phyloP scores from a whole-genome alignment of 768 basidiomycete species.

The Lentinula aciculospora region DNA sequence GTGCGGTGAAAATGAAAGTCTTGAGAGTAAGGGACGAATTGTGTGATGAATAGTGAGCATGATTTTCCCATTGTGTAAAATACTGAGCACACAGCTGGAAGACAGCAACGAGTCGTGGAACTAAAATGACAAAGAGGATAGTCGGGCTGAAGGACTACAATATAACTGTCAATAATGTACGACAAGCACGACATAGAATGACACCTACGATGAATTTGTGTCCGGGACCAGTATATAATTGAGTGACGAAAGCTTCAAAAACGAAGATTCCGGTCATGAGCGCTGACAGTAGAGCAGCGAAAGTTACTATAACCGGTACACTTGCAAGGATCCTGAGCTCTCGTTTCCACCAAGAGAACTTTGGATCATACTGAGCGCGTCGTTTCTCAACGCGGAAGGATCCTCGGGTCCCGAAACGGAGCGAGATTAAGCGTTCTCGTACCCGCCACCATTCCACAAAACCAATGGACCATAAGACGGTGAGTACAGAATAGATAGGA shows the following conservation, averaged over 20 bases:
- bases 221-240: conserved; percentile 86
- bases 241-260: conserved; percentile 86
- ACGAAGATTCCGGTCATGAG: conserved; percentile 80
- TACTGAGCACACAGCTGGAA: conserved; percentile 65
- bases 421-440: conserved; percentile 73
- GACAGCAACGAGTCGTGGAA: conserved; percentile 71
- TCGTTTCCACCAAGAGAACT: conserved; percentile 68
- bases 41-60: conserved; percentile 73
- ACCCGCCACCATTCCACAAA: conserved; percentile 95
- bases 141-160: conserved; percentile 76
- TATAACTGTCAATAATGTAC: neutral
- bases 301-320: conserved; percentile 68
- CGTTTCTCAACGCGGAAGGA: conserved; percentile 73
- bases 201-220: conserved; percentile 67
- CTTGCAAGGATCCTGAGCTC: conserved; percentile 65
- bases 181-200: neutral
- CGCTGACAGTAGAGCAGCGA: conserved; percentile 61
- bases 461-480: conserved; percentile 78
- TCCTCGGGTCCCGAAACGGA: conserved; percentile 77
- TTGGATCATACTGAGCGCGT: conserved; percentile 52
- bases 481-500: conserved; percentile 64
- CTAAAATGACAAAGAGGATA: conserved; percentile 70
- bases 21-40: conserved; percentile 76
- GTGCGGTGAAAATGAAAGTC: conserved; percentile 76
- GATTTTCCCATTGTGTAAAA: conserved; percentile 93